phyloP scores from a whole-genome alignment of 352 stramenopile species.

The Paralagenidium karlingii region DNA sequence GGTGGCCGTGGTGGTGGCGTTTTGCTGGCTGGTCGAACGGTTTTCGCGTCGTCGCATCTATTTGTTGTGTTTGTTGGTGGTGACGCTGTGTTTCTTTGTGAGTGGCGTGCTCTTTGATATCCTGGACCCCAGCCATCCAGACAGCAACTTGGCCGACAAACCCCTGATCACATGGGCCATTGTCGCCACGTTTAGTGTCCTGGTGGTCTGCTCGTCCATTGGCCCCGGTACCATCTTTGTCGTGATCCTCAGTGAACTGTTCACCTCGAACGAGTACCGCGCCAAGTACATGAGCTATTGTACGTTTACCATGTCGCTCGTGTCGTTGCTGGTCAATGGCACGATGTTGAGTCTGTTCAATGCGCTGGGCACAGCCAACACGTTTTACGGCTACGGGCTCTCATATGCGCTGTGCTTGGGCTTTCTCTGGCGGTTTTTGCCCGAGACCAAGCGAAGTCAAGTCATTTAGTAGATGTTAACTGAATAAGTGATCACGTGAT shows the following conservation, averaged over 20 bases:
- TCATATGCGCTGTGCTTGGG: conserved; percentile 54
- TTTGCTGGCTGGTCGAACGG: conserved; percentile 48
- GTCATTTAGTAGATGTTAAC: conserved; percentile 36
- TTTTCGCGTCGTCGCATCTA: conserved; percentile 59
- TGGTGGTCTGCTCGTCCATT: conserved; percentile 65
- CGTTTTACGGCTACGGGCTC: conserved; percentile 48
- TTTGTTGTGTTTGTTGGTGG: conserved; percentile 50
- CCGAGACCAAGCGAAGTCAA: conserved; percentile 68
- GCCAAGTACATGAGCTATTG: conserved; percentile 83
- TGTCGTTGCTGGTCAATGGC: conserved; percentile 74
- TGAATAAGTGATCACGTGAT: too few species aligned
- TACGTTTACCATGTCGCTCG: conserved; percentile 80
- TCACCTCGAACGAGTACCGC: conserved; percentile 69
- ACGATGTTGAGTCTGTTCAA: conserved; percentile 70
- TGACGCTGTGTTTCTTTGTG: conserved; percentile 51
- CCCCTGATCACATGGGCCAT: conserved; percentile 2
- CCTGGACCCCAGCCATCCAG: conserved; percentile 55
- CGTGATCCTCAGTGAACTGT: conserved; percentile 77
- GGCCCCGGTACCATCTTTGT: conserved; percentile 73
- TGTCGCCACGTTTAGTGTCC: conserved; percentile 39
- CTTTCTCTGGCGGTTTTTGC: conserved; percentile 58
- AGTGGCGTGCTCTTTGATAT: conserved; percentile 53
- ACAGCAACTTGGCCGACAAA: conserved; percentile 8
- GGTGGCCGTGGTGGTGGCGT: conserved; percentile 50
- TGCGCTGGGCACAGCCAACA: conserved; percentile 38